A percentile compares a stretch with the other conserved stretches of the same genome.
Conservation (phyloP, 75 land plant genomes). For the Larix kaempferi region DNA sequence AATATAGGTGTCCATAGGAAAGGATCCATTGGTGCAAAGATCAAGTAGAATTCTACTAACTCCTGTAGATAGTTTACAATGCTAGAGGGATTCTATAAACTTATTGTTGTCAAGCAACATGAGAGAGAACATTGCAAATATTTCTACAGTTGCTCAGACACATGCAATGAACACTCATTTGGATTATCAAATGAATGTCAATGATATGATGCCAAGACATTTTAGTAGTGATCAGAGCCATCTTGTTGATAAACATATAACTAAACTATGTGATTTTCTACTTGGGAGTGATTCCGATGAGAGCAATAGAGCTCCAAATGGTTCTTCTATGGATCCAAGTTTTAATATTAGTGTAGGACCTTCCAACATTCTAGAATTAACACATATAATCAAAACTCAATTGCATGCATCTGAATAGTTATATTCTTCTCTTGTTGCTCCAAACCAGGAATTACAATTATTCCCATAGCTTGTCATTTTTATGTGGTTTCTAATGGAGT, state of each 20-base stretch:
- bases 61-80: neutral
- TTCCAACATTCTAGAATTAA: too few relatives aligned
- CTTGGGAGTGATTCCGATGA: too few relatives aligned
- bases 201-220: neutral
- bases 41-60: neutral
- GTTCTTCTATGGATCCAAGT: too few relatives aligned
- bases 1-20: neutral
- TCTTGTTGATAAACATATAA: neutral
- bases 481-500: too few relatives aligned
- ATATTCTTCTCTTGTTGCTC: too few relatives aligned
- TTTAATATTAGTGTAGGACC: too few relatives aligned
- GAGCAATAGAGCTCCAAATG: too few relatives aligned
- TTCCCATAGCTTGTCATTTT: too few relatives aligned
- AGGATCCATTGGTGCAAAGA: neutral
- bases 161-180: neutral
- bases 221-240: neutral
- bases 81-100: neutral
- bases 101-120: neutral
- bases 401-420: too few relatives aligned
- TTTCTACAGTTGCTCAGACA: neutral
- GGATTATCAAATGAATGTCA: too few relatives aligned
- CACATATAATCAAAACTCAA: too few relatives aligned
- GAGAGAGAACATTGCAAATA: neutral
- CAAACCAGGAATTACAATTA: too few relatives aligned
- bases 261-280: constrained; percentile 1